Evolutionary conservation across 2,329 filamentous ascomycete species (phyloP), one percentile per base, ranked within the genome.

Genomic region (Cytospora leucostoma): DNA sequence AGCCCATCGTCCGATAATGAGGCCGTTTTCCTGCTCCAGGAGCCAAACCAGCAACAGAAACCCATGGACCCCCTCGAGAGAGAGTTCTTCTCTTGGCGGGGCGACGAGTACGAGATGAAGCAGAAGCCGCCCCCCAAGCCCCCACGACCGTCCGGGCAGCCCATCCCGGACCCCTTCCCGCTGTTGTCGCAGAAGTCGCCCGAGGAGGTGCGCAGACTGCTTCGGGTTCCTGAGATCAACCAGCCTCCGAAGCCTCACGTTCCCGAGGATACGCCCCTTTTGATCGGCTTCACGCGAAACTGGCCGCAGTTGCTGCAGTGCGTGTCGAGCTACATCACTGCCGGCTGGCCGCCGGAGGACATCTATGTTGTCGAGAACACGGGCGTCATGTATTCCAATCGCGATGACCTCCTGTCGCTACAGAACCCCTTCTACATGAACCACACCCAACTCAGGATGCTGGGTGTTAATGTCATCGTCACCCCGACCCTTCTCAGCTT

Each of bases 351-450:
- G 47, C 71, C 80, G 2, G 73, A 73, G 34, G 79, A 84, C 67
- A 84, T 85, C 61, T 79, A 80, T 64, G 77, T 85, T 1, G 74
- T 85, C 7, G 83, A 85, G 67, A 85, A 85, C 71, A 85, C 79
- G 15, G 82, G 82, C 15, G 78, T 78, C 4, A 81, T 84, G 73
- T 72, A 78, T 59, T 75, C 79, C 11, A 85, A 85, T 66, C 71
- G 74, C 52, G 69, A 76, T n/a, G 72, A 73, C 0, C 69, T 73
- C 21, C 73, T 84, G 34, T 77, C 78, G 0, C 70, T 80, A 4
- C 78, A 84, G 60, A 84, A 85, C 64, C 82, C 81, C 0, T 84
- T 83, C 71, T 84, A 80, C 69, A 73, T 86, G 10, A 81, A 85
- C 70, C 78, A 84, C 67, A 78, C 77, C 1, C 77, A 79, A 34